phyloP scores from a whole-genome alignment of 495 filamentous ascomycete genomes.

The Peziza echinospora region DNA sequence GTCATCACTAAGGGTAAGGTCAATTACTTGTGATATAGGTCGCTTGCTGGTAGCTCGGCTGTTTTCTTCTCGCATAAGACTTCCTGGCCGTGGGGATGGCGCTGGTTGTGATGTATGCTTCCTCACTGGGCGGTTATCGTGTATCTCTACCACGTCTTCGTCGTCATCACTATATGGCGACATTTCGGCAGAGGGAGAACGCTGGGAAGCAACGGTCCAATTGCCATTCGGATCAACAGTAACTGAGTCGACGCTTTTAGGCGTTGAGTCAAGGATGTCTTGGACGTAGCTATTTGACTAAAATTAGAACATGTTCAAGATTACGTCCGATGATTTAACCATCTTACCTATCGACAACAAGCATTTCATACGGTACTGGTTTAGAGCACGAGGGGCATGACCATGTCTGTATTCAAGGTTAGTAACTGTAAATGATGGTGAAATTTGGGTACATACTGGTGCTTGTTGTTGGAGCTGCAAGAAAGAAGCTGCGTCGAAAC shows the following conservation, averaged over 20 bases:
- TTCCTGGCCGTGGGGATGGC: slow-evolving; percentile 27
- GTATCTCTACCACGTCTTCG: slow-evolving; percentile 38
- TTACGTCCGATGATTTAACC: no score
- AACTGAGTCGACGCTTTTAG: slow-evolving; percentile 53
- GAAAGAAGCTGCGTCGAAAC: slow-evolving; percentile 88
- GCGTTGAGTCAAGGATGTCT: slow-evolving; percentile 56
- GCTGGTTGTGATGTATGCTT: slow-evolving; percentile 20
- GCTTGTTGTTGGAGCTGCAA: slow-evolving; percentile 87
- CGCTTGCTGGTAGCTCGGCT: slow-evolving; percentile 33
- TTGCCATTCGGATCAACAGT: slow-evolving; percentile 69
- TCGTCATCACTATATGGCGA: slow-evolving; percentile 30
- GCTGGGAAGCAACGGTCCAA: slow-evolving; percentile 38
- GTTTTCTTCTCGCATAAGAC: slow-evolving; percentile 15
- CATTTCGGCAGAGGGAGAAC: slow-evolving; percentile 14
- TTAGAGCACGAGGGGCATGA: slow-evolving; percentile 83
- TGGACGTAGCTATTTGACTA: slow-evolving; percentile 74
- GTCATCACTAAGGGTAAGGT: slow-evolving; percentile 55
- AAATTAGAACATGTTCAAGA: no score
- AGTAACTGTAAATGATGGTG: no score
- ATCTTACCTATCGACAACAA: slow-evolving; percentile 71
- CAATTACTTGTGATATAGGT: slow-evolving; percentile 43
- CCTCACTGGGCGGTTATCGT: slow-evolving; percentile 33
- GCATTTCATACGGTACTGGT: slow-evolving; percentile 48
- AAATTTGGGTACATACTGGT: slow-evolving; percentile 28
- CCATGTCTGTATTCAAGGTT: slow-evolving; percentile 38